Conservation (phyloP, 2,329 filamentous ascomycete species). For the Venturia effusa region DNA sequence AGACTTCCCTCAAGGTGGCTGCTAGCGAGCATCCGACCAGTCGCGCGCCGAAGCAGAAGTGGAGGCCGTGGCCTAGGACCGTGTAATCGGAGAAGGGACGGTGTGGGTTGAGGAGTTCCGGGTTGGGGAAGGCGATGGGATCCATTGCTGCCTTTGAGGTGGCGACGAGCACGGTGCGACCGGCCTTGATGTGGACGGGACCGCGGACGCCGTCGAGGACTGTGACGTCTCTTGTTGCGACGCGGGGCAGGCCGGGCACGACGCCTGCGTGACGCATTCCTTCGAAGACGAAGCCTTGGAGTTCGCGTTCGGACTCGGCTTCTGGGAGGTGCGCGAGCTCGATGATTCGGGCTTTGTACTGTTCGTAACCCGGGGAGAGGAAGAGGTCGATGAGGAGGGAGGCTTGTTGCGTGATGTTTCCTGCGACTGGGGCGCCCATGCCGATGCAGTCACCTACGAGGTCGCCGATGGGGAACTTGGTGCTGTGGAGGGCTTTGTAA, state of each 20-base stretch:
- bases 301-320: conserved; percentile 32
- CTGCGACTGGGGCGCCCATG: conserved; percentile 39
- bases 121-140: conserved; percentile 29
- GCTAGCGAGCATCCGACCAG: conserved; percentile 30
- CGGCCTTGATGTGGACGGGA: conserved; percentile 33
- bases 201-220: conserved; percentile 40
- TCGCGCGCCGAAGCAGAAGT: conserved; percentile 31
- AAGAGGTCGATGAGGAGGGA: conserved; percentile 43
- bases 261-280: conserved; percentile 44
- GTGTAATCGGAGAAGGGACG: conserved; percentile 29
- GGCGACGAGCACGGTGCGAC: conserved; percentile 32
- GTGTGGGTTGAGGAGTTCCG: conserved; percentile 33
- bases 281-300: conserved; percentile 44
- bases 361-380: conserved; percentile 38
- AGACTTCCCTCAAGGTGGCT: conserved; percentile 33
- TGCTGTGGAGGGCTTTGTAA: conserved; percentile 38
- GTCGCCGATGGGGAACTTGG: conserved; percentile 36
- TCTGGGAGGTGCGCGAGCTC: conserved; percentile 35
- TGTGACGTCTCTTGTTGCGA: conserved; percentile 34
- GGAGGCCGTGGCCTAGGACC: conserved; percentile 30
- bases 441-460: conserved; percentile 40
- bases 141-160: conserved; percentile 34
- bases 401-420: conserved; percentile 42
- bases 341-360: conserved; percentile 41
- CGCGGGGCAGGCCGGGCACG: conserved; percentile 41